phyloP scores from a whole-genome alignment of 495 filamentous ascomycete species.

The Aspergillus ostianus region DNA sequence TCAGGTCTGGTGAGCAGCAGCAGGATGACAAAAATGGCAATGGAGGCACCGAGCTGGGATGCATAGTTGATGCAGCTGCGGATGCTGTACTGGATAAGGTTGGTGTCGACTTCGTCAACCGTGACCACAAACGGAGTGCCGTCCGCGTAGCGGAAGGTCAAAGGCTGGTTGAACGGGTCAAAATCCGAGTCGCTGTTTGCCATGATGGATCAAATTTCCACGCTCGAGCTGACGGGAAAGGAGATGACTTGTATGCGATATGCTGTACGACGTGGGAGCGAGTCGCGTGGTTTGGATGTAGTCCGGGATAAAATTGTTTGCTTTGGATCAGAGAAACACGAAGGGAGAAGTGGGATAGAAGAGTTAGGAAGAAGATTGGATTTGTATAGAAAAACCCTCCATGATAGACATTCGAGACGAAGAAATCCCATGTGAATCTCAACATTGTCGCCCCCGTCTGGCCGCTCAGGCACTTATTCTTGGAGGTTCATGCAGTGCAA shows the following conservation, averaged over 20 bases:
- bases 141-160: slow-evolving; percentile 52
- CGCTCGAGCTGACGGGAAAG: background rate
- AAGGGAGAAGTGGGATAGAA: background rate
- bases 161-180: slow-evolving; percentile 57
- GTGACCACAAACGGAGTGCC: slow-evolving; percentile 52
- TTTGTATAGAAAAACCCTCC: background rate
- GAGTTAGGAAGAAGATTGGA: background rate
- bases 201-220: background rate
- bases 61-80: slow-evolving; percentile 66
- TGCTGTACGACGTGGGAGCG: background rate
- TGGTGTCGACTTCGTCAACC: slow-evolving; percentile 45
- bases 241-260: slow-evolving; percentile 1
- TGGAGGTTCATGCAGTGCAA: slow-evolving; percentile 16
- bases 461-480: background rate
- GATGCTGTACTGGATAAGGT: slow-evolving; percentile 48
- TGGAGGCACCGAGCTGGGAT: slow-evolving; percentile 69
- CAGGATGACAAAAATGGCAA: slow-evolving; percentile 64
- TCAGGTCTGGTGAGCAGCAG: slow-evolving; percentile 60
- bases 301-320: background rate
- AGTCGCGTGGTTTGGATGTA: background rate
- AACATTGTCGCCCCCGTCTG: slow-evolving; percentile 1
- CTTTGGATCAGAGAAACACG: background rate
- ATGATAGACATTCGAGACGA: background rate
- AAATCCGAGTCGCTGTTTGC: slow-evolving; percentile 31
- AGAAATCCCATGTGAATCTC: background rate